phyloP scores from a whole-genome alignment of 768 basidiomycete genomes.

The Coprinopsis strossmayeri region DNA sequence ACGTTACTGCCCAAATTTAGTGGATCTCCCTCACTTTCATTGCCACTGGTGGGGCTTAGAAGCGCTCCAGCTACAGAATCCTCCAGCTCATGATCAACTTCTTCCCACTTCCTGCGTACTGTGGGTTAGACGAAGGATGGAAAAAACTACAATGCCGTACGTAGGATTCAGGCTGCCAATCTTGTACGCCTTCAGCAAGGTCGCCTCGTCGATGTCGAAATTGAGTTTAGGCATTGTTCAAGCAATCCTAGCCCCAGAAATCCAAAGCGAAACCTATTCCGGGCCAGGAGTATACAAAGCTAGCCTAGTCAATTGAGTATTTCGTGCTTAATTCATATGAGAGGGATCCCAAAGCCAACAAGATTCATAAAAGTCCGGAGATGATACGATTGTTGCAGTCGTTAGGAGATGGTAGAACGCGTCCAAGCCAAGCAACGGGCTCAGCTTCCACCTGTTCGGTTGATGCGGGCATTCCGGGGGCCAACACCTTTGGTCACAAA shows the following conservation, averaged over 20 bases:
- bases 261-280: no score
- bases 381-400: neutral
- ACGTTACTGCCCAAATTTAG: conserved; percentile 66
- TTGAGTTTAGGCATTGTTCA: conserved; percentile 52
- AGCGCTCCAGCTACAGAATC: conserved; percentile 68
- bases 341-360: no score
- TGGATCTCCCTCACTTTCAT: conserved; percentile 65
- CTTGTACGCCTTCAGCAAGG: conserved; percentile 83
- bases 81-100: conserved; percentile 78
- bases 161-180: conserved; percentile 71
- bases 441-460: neutral
- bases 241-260: neutral
- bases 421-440: no score
- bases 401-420: no score
- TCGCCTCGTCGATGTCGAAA: conserved; percentile 71
- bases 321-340: no score
- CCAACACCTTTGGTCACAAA: neutral
- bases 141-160: conserved; percentile 27
- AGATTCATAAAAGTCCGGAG: no score
- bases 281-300: no score
- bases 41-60: conserved; percentile 42
- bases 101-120: conserved; percentile 73
- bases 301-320: no score
- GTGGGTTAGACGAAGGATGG: conserved; percentile 2
- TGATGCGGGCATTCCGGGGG: neutral